Evolutionary conservation across 805 yeast genomes (phyloP), one percentile per base, ranked within the genome.

Genomic region (Metschnikowia borealis): DNA sequence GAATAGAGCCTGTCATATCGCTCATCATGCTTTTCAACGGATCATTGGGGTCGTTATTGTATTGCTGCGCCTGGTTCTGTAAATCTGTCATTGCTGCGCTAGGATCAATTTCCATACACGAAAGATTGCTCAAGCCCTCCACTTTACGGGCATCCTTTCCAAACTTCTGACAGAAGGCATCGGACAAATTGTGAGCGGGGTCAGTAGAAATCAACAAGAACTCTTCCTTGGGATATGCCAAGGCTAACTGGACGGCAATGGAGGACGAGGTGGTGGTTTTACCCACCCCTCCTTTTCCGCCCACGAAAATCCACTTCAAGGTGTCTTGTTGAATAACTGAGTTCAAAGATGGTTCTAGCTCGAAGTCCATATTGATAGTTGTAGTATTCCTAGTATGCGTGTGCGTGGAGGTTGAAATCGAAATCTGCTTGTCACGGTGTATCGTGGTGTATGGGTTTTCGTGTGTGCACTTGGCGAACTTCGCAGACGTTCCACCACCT

Each of bases 201-300:
- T 94, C 99, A 1, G 98, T 91, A 32, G 97, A 91, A 61, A 94
- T 94, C 60, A 94, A 75, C 54, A 94, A 75, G 59, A 89, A 95
- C 60, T 87, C 85, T 57, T 89, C 91, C 15, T 68, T 57, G 34
- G 96, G 95, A 64, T 95, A 85, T 50, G 79, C 75, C 54, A 87
- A 70, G 15, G 99, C 97, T 67, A 94, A 80, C 71, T 94, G 98
- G 55, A 91, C 85, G 20, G 99, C 96, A 59, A 94, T 79, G 21
- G 97, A 90, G 43, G 96, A 91, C 1, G 98, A 92, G 3, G 97
- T 88, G 23, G 99, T 94, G 55, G 99, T 94, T 68, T 94, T 94
- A 62, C 99, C 99, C 29, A 94, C 99, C 71, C 99, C 99, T 68
- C 99, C 99, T 75, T 94, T 94, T 60, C 99, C 99, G 58, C 99